These are phyloP conservation scores for Pisolithus orientalis DNA, from an alignment of 768 basidiomycete species.

Conservation along the genomic window DNA sequence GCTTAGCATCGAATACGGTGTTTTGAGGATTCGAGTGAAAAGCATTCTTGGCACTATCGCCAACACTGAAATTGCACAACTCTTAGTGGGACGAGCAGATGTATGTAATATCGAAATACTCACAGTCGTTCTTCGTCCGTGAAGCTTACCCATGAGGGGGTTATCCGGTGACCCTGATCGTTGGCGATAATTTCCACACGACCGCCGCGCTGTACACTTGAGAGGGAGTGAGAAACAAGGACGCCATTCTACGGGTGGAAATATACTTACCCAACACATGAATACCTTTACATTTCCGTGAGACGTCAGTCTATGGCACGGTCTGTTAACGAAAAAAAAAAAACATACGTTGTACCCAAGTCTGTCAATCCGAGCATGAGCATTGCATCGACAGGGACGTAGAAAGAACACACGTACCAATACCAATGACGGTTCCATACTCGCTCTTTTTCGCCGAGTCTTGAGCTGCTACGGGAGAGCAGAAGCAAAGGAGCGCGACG, in stretches of 20 bases:
- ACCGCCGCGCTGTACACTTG: slow-evolving; percentile 76
- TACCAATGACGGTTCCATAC: slow-evolving; percentile 92
- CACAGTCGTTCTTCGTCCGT: slow-evolving; percentile 71
- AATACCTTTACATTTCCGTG: slow-evolving; percentile 54
- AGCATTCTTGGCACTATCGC: slow-evolving; percentile 95
- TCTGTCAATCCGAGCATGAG: slow-evolving; percentile 39
- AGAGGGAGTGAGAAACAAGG: not conserved
- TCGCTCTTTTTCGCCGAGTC: slow-evolving; percentile 50
- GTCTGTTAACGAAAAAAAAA: not conserved
- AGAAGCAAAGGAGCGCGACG: slow-evolving; percentile 67
- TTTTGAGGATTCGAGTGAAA: slow-evolving; percentile 88
- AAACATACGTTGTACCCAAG: slow-evolving; percentile 80
- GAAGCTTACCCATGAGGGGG: slow-evolving; percentile 82
- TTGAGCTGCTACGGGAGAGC: slow-evolving; percentile 60
- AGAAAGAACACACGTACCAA: slow-evolving; percentile 46
- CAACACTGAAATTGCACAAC: slow-evolving; percentile 42
- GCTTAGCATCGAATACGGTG: slow-evolving; percentile 33
- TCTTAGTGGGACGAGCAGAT: not conserved
- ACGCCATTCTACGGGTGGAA: not conserved
- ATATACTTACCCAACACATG: slow-evolving; percentile 81
- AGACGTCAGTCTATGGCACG: slow-evolving; percentile 10
- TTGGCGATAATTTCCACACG: slow-evolving; percentile 88
- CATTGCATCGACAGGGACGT: rapidly evolving
- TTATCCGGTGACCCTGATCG: slow-evolving; percentile 87
- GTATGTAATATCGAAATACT: slow-evolving; percentile 1